Evolutionary conservation across 2,329 filamentous ascomycete species (phyloP), one percentile per base, ranked within the genome.

Genomic region (Seiridium cupressi): DNA sequence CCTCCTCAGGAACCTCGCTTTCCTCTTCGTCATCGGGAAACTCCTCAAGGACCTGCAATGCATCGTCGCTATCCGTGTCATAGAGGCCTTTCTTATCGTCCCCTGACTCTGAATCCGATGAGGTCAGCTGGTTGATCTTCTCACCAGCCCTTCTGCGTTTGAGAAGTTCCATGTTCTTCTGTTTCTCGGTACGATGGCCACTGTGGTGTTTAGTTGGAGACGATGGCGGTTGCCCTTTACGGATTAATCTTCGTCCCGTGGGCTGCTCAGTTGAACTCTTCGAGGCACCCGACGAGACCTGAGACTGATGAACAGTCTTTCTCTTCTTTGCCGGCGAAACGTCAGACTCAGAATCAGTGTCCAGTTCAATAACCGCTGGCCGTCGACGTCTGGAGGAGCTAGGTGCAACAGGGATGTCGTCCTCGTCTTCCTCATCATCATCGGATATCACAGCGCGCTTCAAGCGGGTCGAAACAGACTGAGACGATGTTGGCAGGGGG

Each of bases 41-140:
- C 10, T 72, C 64, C 44, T 69, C 70, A 5, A 74, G 65, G 5
- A 63, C 70, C 46, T 70, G 61, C 40, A 73, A 65, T 9, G 64
- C 64, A 18, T 68, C 64, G 18, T 71, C 69, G 3, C 71, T 64
- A 51, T 74, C 72, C 0, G 72, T 70, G 53, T 75, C 73, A 47
- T 74, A 74, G 7, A 74, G 63, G 34, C 68, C 73, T 44, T 68
- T 67, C 44, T 81, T 75, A 46, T 83, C 81, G 61, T 81, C 83
- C 6, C 81, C 81, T 57, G 85, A 82, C 5, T 76, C 79, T 18
- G 71, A 72, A 46, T 73, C 73, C 0, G 76, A 76, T 13, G 71
- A 71, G 2, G 74, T 75, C 0, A 78, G 63, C 48, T 71, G 63
- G 8, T 72, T 69, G 32, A 76, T 74, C 60, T 73, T 73, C 57